phyloP scores from a whole-genome alignment of 306 rosid species.

The Delonix regia region DNA sequence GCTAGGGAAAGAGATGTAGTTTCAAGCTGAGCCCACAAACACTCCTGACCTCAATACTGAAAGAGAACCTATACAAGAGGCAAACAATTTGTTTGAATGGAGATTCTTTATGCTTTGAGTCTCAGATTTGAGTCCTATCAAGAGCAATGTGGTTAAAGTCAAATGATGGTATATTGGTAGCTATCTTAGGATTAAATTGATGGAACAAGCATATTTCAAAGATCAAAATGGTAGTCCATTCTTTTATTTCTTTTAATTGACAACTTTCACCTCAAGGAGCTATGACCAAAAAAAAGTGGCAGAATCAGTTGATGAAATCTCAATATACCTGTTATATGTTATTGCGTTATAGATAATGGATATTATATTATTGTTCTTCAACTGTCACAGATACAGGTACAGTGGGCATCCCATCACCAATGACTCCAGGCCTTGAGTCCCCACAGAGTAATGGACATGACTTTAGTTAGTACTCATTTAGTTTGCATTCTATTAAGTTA shows the following conservation, averaged over 20 bases:
- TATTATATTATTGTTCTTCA: conserved; percentile 16
- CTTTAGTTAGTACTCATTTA: conserved; percentile 9
- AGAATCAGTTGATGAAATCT: not conserved
- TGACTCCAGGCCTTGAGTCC: conserved; percentile 56
- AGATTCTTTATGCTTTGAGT: conserved; percentile 5
- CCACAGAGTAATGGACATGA: conserved; percentile 53
- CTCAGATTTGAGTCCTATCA: not conserved
- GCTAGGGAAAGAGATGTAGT: too few relatives aligned
- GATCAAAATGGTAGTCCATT: not conserved
- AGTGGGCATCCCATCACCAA: conserved; percentile 40
- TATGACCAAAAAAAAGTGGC: conserved; percentile 3
- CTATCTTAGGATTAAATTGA: not conserved
- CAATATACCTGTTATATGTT: conserved; percentile 6
- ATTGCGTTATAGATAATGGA: conserved; percentile 19
- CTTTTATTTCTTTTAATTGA: not conserved
- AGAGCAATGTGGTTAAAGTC: not conserved
- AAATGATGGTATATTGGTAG: not conserved
- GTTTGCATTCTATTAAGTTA: not conserved
- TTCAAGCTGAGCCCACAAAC: too few relatives aligned
- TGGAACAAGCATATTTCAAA: not conserved
- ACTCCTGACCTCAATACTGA: too few relatives aligned
- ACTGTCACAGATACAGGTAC: conserved; percentile 47
- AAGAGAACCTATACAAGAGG: not conserved
- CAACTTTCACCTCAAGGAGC: not conserved
- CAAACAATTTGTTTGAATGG: not conserved